phyloP scores from a whole-genome alignment of 129 eudicot genomes.

The Chrysanthemum makinoi region DNA sequence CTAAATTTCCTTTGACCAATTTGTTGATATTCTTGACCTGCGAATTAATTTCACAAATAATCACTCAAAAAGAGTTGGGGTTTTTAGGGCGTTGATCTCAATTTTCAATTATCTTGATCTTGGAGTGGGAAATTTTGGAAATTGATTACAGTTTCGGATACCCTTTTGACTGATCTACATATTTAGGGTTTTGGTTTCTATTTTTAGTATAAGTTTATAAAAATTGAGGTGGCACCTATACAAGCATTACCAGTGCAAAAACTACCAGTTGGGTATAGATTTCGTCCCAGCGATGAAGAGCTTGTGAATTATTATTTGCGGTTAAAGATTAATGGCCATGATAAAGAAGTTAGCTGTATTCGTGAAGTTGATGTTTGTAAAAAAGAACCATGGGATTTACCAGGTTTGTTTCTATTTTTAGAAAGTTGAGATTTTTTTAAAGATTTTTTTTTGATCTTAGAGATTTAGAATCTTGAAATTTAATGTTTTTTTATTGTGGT shows the following conservation, averaged over 20 bases:
- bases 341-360: constrained; percentile 54
- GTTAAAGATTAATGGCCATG: constrained; percentile 64
- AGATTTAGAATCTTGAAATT: constrained; percentile 3
- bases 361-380: constrained; percentile 88
- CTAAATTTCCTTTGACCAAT: too few relatives aligned
- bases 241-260: constrained; percentile 30
- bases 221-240: constrained; percentile 18
- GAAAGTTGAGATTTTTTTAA: neutral
- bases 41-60: too few relatives aligned
- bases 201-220: neutral
- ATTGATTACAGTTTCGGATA: too few relatives aligned
- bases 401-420: constrained; percentile 41
- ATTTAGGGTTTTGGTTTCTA: neutral
- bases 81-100: too few relatives aligned
- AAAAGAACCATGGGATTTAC: constrained; percentile 89
- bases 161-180: too few relatives aligned
- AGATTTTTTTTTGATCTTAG: neutral
- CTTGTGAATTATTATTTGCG: constrained; percentile 68
- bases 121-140: too few relatives aligned
- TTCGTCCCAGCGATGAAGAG: constrained; percentile 89
- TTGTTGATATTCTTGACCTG: too few relatives aligned
- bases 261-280: constrained; percentile 83
- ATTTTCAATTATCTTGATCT: too few relatives aligned
- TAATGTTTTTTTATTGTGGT: neutral
- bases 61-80: too few relatives aligned